Base-by-base conservation (phyloP, 2,329 filamentous ascomycete species). In the Ophiostoma quercus region DNA sequence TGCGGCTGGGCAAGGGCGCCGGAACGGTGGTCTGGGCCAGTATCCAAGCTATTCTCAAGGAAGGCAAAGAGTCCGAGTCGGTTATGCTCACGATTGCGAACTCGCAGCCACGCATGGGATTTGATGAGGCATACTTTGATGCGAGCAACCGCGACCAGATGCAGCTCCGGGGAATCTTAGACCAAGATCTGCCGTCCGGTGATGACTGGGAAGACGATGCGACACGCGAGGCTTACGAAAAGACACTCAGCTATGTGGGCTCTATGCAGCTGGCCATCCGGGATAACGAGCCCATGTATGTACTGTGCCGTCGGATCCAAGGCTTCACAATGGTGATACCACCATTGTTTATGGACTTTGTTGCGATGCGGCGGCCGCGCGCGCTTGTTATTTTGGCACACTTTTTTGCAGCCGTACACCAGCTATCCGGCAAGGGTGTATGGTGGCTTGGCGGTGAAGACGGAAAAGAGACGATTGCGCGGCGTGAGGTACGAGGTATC, bases 241-340 rank as follows among this genome's bases (percentile, higher is more conserved):
- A 75, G 67, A 73, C 75, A 6, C 72, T 77, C 11, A 74, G 73
- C 68, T 76, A 75, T 39, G 71, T 76, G 4, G 76, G 76, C 34
- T 75, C 74, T 25, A 69, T 77, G 14, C 75, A 77, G 51, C 68
- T 71, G 2, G 71, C 73, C 54, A 73, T 75, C 34, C 72, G 74
- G 68, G 74, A 74, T 43, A 76, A 76, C 39, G 77, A 79, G 73
- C 76, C 77, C 3, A 72, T 75, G 25, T 76, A 78, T 51, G 75
- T 76, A 0, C 43, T 78, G 32, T 72, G 74, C 66, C 71, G 76
- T 3, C 72, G 75, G 2, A 67, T 76, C 41, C 76, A 77, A 70
- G 71, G 71, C 4, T 77, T 77, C 51, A 73, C 75, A 43, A 71
- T 77, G 68, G 62, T 76, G 22, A 67, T 75, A 22, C 75, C 75